phyloP scores from a whole-genome alignment of 2,329 filamentous ascomycete species.

The Pseudocercospora macadamiae region DNA sequence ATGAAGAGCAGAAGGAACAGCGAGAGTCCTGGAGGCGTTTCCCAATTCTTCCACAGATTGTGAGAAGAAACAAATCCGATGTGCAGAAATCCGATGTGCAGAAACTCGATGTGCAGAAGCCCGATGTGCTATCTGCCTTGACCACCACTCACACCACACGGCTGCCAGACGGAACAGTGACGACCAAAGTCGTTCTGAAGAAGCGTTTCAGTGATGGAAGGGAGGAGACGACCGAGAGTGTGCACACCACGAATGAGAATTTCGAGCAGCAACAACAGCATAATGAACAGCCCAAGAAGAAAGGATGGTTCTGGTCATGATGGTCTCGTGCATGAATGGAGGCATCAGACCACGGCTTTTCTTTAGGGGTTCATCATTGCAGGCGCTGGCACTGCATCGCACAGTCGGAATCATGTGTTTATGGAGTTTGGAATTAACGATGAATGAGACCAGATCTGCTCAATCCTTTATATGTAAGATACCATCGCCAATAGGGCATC shows the following conservation, averaged over 20 bases:
- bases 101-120: constrained; percentile 15
- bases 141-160: constrained; percentile 60
- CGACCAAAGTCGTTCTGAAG: constrained; percentile 60
- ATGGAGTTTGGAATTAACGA: background rate
- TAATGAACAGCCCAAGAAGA: constrained; percentile 21
- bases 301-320: constrained; percentile 43
- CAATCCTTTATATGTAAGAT: background rate
- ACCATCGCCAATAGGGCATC: background rate
- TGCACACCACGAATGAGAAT: constrained; percentile 44
- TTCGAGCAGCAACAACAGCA: constrained; percentile 2
- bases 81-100: too few species aligned
- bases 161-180: constrained; percentile 60
- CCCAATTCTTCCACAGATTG: too few species aligned
- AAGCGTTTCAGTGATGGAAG: constrained; percentile 63
- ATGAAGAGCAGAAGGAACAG: background rate
- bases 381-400: too few species aligned
- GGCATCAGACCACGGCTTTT: too few species aligned
- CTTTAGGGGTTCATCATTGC: too few species aligned
- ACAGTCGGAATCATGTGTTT: too few species aligned
- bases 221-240: constrained; percentile 61
- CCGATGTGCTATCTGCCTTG: constrained; percentile 56
- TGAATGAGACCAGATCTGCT: background rate
- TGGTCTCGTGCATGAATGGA: too few species aligned
- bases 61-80: background rate
- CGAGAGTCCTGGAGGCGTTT: too few species aligned